Evolutionary conservation across 129 eudicot genomes (phyloP), one percentile per base, ranked within the genome.

Genomic region (Centrapalus pauciflorus): DNA sequence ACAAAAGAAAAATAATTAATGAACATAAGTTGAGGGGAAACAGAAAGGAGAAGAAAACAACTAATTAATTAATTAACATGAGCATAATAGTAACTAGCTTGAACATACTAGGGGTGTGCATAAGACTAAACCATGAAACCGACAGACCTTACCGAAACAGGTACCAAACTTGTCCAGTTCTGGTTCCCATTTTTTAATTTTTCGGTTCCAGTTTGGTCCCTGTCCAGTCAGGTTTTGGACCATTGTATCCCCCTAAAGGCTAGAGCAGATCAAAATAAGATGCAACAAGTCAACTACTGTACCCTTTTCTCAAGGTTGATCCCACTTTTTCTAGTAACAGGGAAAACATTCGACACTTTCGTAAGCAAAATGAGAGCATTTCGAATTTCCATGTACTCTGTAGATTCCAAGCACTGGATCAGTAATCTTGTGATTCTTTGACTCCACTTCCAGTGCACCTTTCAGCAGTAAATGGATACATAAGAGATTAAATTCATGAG

Each of bases 371-470:
- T 94, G 59, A 94, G 88, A 67, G 97, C 95, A 76, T 94, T 94
- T 38, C 99, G 83, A 52, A 94, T 94, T 72, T 94, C 99, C 99
- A 94, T 89, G 83, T 89, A 94, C 77, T 94, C 99, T 0, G 82
- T 30, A 54, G 99, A 94, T 74, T 94, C 99, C 82, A 94, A 73
- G 80, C 99, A 94, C 67, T 94, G 99, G 71, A 94, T 94, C 64
- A 94, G 73, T 69, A 94, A 51, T 74, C 83, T 81, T 50, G 99
- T 94, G 78, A 94, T 94, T 82, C 99, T 85, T 65, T 94, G 99
- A 82, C 97, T 94, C 99, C 99, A 94, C 70, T 94, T 94, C 99
- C 99, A 94, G 73, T 94, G 99, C 38, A 94, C 99, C 99, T 94
- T 69, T 35, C 64, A 70, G 50, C 59, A 73, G 26, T 9, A 66